Evolutionary conservation across 2,329 filamentous ascomycete species (phyloP).

Genomic region (Pseudocercospora ulei): DNA sequence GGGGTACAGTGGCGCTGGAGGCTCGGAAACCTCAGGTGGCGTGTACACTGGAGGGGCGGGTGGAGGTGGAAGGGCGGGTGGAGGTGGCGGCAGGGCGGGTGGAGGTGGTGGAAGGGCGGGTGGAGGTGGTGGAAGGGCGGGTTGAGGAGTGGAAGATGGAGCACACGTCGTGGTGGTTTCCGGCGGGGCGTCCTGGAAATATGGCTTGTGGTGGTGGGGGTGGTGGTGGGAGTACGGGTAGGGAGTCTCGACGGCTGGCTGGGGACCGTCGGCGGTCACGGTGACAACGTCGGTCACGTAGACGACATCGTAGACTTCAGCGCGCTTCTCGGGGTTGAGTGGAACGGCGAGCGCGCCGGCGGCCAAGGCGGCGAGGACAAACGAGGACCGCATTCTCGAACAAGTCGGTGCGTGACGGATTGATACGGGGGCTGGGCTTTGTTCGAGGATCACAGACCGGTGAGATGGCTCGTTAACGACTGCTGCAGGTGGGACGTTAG

Average conservation of each 20-base stretch:
- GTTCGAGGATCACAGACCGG: constrained; percentile 21
- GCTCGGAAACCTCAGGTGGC: too few relatives aligned
- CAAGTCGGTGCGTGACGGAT: constrained; percentile 20
- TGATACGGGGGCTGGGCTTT: constrained; percentile 8
- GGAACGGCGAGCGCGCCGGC: constrained; percentile 34
- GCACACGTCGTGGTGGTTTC: too few relatives aligned
- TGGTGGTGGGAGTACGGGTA: constrained; percentile 18
- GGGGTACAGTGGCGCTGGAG: too few relatives aligned
- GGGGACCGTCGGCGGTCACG: constrained; percentile 27
- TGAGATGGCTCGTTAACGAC: constrained; percentile 13
- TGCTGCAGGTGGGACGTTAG: constrained; percentile 13
- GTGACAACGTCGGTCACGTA: constrained; percentile 34
- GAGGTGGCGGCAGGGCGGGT: too few relatives aligned
- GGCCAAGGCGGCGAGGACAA: constrained; percentile 34
- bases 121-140: constrained; percentile 3
- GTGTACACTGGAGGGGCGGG: too few relatives aligned
- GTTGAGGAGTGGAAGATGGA: constrained; percentile 3
- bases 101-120: too few relatives aligned
- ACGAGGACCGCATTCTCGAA: constrained; percentile 33
- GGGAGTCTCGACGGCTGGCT: constrained; percentile 18
- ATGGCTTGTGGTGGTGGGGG: constrained; percentile 21
- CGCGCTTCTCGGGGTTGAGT: constrained; percentile 25
- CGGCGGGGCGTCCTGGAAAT: too few relatives aligned
- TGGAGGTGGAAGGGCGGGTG: too few relatives aligned
- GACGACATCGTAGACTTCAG: constrained; percentile 28